Evolutionary conservation across 2,329 filamentous ascomycete species (phyloP).

Genomic region (Botrytis aclada): DNA sequence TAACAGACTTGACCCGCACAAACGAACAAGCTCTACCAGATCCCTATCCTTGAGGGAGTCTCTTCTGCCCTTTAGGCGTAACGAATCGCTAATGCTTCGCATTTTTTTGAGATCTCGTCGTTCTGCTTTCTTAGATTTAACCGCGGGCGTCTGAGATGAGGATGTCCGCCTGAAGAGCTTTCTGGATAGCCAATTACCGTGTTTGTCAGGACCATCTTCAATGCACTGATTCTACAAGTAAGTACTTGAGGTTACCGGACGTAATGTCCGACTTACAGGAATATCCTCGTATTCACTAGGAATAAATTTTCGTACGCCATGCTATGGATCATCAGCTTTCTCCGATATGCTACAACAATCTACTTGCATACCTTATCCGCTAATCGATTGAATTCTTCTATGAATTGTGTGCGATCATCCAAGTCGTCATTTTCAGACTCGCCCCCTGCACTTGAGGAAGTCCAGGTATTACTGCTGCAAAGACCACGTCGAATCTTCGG

Average conservation of each 20-base stretch:
- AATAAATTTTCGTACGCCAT: slow-evolving; percentile 45
- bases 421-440: slow-evolving; percentile 50
- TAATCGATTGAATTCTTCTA: slow-evolving; percentile 59
- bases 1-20: slow-evolving; percentile 61
- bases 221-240: slow-evolving; percentile 10
- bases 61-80: slow-evolving; percentile 45
- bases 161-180: slow-evolving; percentile 41
- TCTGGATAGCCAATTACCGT: slow-evolving; percentile 41
- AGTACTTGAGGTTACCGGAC: neutral
- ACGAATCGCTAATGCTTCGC: slow-evolving; percentile 55
- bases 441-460: slow-evolving; percentile 51
- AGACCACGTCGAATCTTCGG: slow-evolving; percentile 20
- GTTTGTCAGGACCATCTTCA: slow-evolving; percentile 30
- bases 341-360: neutral
- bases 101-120: slow-evolving; percentile 42
- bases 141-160: slow-evolving; percentile 35
- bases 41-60: slow-evolving; percentile 50
- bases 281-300: slow-evolving; percentile 28
- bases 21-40: slow-evolving; percentile 56
- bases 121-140: slow-evolving; percentile 29
- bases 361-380: slow-evolving; percentile 50
- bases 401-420: slow-evolving; percentile 47
- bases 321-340: slow-evolving; percentile 39
- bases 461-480: slow-evolving; percentile 53
- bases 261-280: slow-evolving; percentile 23